Evolutionary conservation across 2,329 filamentous ascomycete species (phyloP).

Genomic region (Neoarthrinium moseri): DNA sequence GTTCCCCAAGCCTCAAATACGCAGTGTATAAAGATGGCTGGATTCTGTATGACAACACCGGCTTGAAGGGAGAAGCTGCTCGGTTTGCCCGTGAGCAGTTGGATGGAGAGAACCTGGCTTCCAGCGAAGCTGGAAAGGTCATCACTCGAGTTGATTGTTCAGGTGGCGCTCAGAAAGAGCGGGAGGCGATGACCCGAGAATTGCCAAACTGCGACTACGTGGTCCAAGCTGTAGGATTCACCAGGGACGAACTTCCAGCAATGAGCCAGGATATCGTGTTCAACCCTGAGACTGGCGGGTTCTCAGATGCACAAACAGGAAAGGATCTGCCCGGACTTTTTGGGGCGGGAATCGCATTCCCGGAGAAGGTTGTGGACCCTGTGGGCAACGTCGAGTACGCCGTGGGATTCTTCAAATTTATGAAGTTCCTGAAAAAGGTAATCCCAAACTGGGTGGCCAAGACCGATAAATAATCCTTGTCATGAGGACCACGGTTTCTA

Average conservation of each 20-base stretch:
- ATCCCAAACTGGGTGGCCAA: conserved; percentile 45
- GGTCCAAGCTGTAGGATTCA: conserved; percentile 61
- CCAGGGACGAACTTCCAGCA: conserved; percentile 45
- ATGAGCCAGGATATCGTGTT: conserved; percentile 23
- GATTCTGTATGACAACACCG: conserved; percentile 65
- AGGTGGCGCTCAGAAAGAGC: conserved; percentile 35
- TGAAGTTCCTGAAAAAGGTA: conserved; percentile 58
- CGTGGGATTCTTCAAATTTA: conserved; percentile 66
- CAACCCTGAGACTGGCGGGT: conserved; percentile 34
- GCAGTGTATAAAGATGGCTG: conserved; percentile 62
- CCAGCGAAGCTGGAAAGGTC: conserved; percentile 43
- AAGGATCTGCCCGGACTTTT: conserved; percentile 49
- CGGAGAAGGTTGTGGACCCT: conserved; percentile 59
- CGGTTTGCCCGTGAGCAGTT: conserved; percentile 58
- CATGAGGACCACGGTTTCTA: too few relatives aligned
- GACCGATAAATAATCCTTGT: too few relatives aligned
- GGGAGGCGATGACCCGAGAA: conserved; percentile 40
- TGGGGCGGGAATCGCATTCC: conserved; percentile 64
- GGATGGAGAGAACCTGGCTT: conserved; percentile 46
- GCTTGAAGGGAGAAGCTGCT: conserved; percentile 61
- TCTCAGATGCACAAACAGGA: conserved; percentile 40
- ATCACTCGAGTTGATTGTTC: conserved; percentile 45
- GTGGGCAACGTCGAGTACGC: conserved; percentile 60
- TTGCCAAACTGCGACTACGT: conserved; percentile 51
- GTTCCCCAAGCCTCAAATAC: conserved; percentile 56